Evolutionary conservation across 129 eudicot species (phyloP), one percentile per base, ranked within the genome.

Genomic region (Calendula officinalis): DNA sequence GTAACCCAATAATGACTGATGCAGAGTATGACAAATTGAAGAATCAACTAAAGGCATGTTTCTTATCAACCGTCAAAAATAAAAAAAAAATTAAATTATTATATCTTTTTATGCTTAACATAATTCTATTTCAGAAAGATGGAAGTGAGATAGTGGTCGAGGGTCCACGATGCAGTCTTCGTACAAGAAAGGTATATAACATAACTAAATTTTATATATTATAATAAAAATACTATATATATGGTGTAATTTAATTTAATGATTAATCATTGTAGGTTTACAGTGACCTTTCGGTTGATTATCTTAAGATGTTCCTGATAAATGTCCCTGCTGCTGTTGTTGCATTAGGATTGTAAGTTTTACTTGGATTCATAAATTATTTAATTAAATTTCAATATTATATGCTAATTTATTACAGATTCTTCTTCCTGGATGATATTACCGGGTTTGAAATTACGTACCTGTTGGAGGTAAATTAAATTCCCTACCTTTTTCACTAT

Each of bases 81-180:
- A 22, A 22, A 22, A 22, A 22, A 0, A 0, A 22, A 0, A 22
- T 22, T 22, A 22, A 22, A 22, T 22, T 22, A 22, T 22, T 22
- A 22, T 22, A 22, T 22, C 30, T 22, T 22, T 22, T 22, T 22
- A 22, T 22, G 30, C 30, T 22, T 22, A 22, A 22, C 30, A 22
- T 22, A 22, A 22, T 22, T 22, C 30, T 22, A 22, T 78, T 72
- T 42, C 70, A 94, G 99, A 82, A 64, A 77, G 99, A 88, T 64
- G 97, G 99, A 55, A 94, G 99, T 69, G 85, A 80, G 15, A 94
- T 94, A 65, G 99, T 94, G 58, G 92, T 80, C 13, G 99, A 94
- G 72, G 97, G 99, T 49, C 99, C 99, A 58, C 69, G 99, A 50
- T 94, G 99, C 97, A 94, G 99, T 78, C 97, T 94, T 56, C 96